A percentile compares a stretch with the other conserved stretches of the same genome.
phyloP scores from a whole-genome alignment of 257 asterid species.

The Haberlea rhodopensis region DNA sequence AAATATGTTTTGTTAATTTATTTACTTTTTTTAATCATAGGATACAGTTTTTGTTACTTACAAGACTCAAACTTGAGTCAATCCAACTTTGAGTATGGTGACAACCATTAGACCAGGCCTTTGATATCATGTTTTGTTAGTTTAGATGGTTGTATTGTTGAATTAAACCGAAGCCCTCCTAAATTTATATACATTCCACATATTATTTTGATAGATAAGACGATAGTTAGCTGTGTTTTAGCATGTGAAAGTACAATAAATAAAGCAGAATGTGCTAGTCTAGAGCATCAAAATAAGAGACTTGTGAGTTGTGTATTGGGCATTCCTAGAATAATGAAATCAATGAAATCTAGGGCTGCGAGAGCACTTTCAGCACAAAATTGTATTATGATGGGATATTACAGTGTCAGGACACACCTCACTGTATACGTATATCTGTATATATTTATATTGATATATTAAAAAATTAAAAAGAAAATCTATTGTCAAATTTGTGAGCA shows the following conservation, averaged over 20 bases:
- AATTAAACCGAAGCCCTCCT: neutral
- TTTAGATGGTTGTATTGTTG: no score
- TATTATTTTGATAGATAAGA: neutral
- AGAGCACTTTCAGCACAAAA: neutral
- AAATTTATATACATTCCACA: no score
- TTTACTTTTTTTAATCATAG: no score
- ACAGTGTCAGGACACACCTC: neutral
- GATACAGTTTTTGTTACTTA: no score
- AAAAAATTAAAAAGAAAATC: no score
- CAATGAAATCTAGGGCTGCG: constrained; percentile 18
- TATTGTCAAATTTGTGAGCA: no score
- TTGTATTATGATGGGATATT: constrained; percentile 2
- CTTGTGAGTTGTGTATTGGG: constrained; percentile 16
- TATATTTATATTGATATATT: neutral
- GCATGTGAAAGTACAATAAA: constrained; percentile 10
- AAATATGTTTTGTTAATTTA: no score
- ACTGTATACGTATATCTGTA: neutral
- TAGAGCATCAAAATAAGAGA: constrained; percentile 33
- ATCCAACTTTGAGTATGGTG: no score
- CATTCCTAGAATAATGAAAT: constrained; percentile 30
- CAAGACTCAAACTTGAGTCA: no score
- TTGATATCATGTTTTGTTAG: no score
- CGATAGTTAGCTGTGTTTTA: neutral
- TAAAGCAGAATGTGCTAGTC: constrained; percentile 20
- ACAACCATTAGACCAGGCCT: no score